Evolutionary conservation across 2,329 filamentous ascomycete genomes (phyloP).

Genomic region (Bisporella sp.): DNA sequence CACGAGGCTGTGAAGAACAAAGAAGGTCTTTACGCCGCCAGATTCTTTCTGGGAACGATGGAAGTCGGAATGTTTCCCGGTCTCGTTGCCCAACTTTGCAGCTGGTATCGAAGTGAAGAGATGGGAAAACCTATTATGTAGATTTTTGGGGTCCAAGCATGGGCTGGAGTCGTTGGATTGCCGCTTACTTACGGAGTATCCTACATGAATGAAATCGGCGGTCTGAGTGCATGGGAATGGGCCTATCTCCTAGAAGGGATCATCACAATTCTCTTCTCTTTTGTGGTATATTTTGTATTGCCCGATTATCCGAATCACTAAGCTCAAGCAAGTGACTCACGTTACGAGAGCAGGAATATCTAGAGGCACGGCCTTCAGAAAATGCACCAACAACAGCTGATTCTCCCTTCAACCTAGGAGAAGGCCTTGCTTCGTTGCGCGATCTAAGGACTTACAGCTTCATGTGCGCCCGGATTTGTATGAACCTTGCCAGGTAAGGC

Average conservation of each 20-base stretch:
- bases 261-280: conserved; percentile 33
- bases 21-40: conserved; percentile 30
- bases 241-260: conserved; percentile 39
- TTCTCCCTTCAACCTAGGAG: conserved; percentile 27
- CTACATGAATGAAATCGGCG: conserved; percentile 33
- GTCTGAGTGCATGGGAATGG: conserved; percentile 53
- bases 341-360: conserved; percentile 31
- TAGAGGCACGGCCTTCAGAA: conserved; percentile 30
- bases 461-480: conserved; percentile 30
- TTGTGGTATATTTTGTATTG: conserved; percentile 31
- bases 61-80: conserved; percentile 38
- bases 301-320: conserved; percentile 37
- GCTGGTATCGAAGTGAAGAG: conserved; percentile 41
- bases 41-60: conserved; percentile 35
- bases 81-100: conserved; percentile 34
- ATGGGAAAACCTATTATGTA: conserved; percentile 35
- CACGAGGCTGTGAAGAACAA: conserved; percentile 33
- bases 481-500: conserved; percentile 36
- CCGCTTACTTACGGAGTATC: conserved; percentile 46
- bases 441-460: conserved; percentile 31
- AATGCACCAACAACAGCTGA: conserved; percentile 33
- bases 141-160: conserved; percentile 34
- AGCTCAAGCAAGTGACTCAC: conserved; percentile 32
- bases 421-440: conserved; percentile 30
- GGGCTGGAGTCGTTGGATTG: conserved; percentile 29